These are phyloP conservation scores for Periconia sp. DNA, from an alignment of 2,329 filamentous ascomycete genomes.

Conservation along the genomic window DNA sequence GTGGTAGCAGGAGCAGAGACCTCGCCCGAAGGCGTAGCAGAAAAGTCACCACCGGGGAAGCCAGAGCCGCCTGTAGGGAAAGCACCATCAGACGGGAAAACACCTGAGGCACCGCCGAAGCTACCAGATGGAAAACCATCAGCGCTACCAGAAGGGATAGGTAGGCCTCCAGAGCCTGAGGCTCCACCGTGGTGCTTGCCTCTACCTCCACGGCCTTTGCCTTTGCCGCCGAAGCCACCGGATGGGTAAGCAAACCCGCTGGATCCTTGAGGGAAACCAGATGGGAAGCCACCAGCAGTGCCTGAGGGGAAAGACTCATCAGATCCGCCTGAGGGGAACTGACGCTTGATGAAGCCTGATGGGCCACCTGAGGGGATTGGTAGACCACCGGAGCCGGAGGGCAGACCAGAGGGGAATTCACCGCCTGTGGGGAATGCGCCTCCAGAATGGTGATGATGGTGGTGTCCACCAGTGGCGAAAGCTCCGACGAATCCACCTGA, in stretches of 20 bases:
- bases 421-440: too few relatives aligned
- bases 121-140: neutral
- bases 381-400: neutral
- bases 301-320: neutral
- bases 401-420: neutral
- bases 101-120: neutral
- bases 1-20: constrained; percentile 14
- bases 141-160: neutral
- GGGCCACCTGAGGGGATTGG: constrained; percentile 1
- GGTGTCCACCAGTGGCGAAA: neutral
- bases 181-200: too few relatives aligned
- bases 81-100: constrained; percentile 1
- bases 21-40: too few relatives aligned
- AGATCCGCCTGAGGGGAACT: neutral
- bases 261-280: neutral
- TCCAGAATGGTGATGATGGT: too few relatives aligned
- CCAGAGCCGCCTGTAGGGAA: constrained; percentile 2
- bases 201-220: too few relatives aligned
- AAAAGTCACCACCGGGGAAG: neutral
- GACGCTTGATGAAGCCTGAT: neutral
- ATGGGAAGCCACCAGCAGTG: neutral
- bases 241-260: neutral
- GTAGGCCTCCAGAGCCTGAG: neutral
- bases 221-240: neutral
- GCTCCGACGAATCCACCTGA: too few relatives aligned